Evolutionary conservation across 176 grass and related monocot genomes (phyloP).

Genomic region (Oryza brachyantha): DNA sequence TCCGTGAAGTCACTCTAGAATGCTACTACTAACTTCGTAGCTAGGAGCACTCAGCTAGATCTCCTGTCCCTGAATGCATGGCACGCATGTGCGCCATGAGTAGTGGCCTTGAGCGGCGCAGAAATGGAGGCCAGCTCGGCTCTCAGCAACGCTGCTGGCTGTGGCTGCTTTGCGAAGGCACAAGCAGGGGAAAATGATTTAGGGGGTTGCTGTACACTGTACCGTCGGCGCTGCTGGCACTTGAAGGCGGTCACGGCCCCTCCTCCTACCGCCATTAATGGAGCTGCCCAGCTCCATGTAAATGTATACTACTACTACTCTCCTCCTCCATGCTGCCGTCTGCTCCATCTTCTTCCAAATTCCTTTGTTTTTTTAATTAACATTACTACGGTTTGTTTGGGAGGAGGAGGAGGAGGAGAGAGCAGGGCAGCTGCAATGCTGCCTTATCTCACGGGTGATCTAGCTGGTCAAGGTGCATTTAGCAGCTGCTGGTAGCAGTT

Average conservation of each 20-base stretch:
- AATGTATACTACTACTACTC: not conserved
- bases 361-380: not conserved
- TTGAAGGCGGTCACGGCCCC: constrained; percentile 22
- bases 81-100: constrained; percentile 28
- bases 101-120: constrained; percentile 25
- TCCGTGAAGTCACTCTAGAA: not conserved
- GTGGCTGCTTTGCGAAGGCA: not conserved
- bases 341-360: not conserved
- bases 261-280: constrained; percentile 47
- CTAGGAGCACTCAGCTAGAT: not conserved
- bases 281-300: not conserved
- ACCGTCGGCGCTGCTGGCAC: not conserved
- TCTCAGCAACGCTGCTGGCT: not conserved
- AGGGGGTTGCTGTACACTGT: not conserved
- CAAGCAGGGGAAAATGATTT: not conserved
- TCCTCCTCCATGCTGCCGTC: constrained; percentile 11
- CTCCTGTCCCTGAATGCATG: not conserved
- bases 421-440: not conserved
- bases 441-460: not conserved
- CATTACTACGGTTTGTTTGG: not conserved
- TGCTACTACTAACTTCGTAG: not conserved
- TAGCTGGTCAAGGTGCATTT: not conserved
- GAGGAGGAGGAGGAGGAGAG: not conserved
- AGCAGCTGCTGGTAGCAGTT: not conserved
- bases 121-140: constrained; percentile 49